Percentiles rank a stretch among this genome's conserved stretches.
phyloP scores from a whole-genome alignment of 2,329 filamentous ascomycete genomes.

The Colletotrichum sidae region DNA sequence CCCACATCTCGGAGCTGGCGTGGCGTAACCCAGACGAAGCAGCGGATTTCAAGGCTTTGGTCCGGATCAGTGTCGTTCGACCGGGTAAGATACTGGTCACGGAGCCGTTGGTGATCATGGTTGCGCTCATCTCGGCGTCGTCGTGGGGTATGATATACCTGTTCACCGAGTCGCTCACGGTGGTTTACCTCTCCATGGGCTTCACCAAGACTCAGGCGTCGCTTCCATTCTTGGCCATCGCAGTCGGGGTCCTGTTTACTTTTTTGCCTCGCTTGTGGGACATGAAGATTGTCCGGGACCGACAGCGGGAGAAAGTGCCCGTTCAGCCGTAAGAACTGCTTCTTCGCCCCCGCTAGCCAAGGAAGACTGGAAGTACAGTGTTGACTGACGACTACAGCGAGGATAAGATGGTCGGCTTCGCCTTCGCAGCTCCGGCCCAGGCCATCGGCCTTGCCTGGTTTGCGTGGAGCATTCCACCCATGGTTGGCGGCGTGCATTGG shows the following conservation, averaged over 20 bases:
- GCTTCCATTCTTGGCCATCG: conserved; percentile 54
- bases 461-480: conserved; percentile 59
- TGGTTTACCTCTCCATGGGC: conserved; percentile 51
- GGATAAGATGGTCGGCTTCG: conserved; percentile 50
- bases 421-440: conserved; percentile 55
- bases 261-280: conserved; percentile 57
- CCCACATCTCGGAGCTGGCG: conserved; percentile 34
- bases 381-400: conserved; percentile 17
- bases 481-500: conserved; percentile 47
- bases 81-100: conserved; percentile 56
- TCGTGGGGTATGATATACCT: conserved; percentile 61
- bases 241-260: conserved; percentile 52
- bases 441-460: conserved; percentile 58
- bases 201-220: conserved; percentile 49
- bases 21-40: conserved; percentile 53
- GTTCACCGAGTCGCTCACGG: conserved; percentile 56
- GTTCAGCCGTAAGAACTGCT: conserved; percentile 38
- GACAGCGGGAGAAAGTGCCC: conserved; percentile 33
- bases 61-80: conserved; percentile 52
- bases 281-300: conserved; percentile 39
- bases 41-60: conserved; percentile 50
- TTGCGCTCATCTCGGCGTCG: conserved; percentile 55
- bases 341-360: too few relatives aligned
- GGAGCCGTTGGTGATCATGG: conserved; percentile 58
- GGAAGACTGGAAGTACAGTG: not conserved